Percentiles rank a stretch among this genome's conserved stretches.
phyloP scores from a whole-genome alignment of 441 rosid genomes.

The Flueggea neowawraea region DNA sequence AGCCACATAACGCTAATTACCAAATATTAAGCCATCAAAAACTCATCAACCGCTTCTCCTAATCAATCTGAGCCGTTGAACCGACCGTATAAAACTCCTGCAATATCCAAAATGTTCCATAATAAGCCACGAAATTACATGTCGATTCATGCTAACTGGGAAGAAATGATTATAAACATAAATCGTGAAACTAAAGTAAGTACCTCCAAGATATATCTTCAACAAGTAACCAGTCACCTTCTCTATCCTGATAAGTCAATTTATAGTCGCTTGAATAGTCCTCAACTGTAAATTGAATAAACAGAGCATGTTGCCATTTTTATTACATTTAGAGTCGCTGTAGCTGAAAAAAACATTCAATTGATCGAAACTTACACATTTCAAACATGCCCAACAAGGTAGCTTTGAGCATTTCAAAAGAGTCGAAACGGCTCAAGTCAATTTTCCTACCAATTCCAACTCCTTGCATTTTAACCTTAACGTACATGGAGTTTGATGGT shows the following conservation, averaged over 20 bases:
- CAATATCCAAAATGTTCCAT: conserved; percentile 1
- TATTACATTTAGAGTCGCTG: too few species aligned
- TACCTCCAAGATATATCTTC: conserved; percentile 52
- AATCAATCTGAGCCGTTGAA: conserved; percentile 29
- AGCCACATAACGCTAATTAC: too few species aligned
- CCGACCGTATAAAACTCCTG: conserved; percentile 30
- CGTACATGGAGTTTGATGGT: conserved; percentile 39
- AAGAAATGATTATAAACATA: too few species aligned
- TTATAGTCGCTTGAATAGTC: conserved; percentile 29
- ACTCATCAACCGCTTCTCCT: conserved; percentile 14
- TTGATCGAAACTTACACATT: conserved; percentile 17
- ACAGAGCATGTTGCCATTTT: too few species aligned
- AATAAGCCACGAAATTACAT: too few species aligned
- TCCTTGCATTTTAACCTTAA: conserved; percentile 81
- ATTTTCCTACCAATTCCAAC: conserved; percentile 67
- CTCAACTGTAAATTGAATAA: conserved; percentile 21
- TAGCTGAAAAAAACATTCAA: too few species aligned
- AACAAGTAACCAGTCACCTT: conserved; percentile 54
- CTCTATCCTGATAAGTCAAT: conserved; percentile 43
- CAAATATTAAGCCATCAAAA: too few species aligned
- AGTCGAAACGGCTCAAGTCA: conserved; percentile 37
- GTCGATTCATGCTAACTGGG: too few species aligned
- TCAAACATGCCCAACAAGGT: conserved; percentile 56
- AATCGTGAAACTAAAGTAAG: too few species aligned
- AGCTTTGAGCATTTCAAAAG: conserved; percentile 40